A percentile compares a stretch with the other conserved stretches of the same genome.
phyloP scores from a whole-genome alignment of 2,329 filamentous ascomycete species.

The Cercospora zeae-maydis region DNA sequence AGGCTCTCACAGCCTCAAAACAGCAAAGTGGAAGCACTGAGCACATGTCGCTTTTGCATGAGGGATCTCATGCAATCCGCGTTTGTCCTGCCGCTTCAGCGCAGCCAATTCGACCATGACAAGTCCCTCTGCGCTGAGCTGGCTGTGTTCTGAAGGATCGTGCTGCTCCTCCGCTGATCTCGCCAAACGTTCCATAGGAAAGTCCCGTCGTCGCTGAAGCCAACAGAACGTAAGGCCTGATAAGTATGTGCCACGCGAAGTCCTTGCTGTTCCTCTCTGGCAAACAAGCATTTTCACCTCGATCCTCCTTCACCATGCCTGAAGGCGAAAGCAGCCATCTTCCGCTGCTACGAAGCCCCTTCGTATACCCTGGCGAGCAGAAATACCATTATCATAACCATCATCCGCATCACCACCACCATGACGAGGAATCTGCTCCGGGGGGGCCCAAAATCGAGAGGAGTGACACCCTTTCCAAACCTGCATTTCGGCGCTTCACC shows the following conservation, averaged over 20 bases:
- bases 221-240: neutral
- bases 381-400: neutral
- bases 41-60: no score
- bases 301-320: neutral
- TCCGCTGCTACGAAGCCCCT: constrained; percentile 8
- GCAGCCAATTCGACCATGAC: no score
- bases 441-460: neutral
- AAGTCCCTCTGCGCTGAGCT: no score
- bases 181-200: no score
- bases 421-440: neutral
- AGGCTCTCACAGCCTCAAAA: no score
- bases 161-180: no score
- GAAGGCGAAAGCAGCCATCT: constrained; percentile 11
- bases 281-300: neutral
- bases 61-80: no score
- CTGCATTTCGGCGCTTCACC: constrained; percentile 41
- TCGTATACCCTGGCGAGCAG: constrained; percentile 6
- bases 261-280: neutral
- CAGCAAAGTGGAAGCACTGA: no score
- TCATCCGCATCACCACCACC: neutral
- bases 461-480: constrained; percentile 16
- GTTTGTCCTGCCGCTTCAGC: no score
- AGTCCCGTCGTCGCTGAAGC: no score
- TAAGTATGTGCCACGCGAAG: neutral
- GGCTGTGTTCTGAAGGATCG: no score